Evolutionary conservation across 2,329 filamentous ascomycete genomes (phyloP).

Genomic region (Hypoxylon sp.): DNA sequence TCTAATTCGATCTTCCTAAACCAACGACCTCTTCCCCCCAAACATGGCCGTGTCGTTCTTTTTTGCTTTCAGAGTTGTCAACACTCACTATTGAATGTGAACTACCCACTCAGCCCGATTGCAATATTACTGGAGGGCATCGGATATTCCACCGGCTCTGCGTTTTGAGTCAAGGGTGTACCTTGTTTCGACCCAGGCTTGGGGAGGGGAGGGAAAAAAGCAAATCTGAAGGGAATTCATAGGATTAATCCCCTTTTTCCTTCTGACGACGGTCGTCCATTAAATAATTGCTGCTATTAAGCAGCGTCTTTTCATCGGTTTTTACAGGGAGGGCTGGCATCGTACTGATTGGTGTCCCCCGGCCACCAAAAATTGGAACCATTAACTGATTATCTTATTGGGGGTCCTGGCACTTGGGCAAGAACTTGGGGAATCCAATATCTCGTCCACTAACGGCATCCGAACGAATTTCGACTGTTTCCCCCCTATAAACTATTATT

Average conservation of each 20-base stretch:
- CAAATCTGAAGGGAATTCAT: slow-evolving; percentile 32
- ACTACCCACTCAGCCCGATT: slow-evolving; percentile 10
- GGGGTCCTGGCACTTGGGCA: slow-evolving; percentile 22
- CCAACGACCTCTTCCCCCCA: slow-evolving; percentile 19
- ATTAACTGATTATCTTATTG: slow-evolving; percentile 43
- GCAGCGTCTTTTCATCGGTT: slow-evolving; percentile 21
- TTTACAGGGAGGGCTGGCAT: slow-evolving; percentile 36
- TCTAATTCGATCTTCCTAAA: slow-evolving; percentile 5
- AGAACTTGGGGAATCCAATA: slow-evolving; percentile 29
- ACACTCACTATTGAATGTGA: slow-evolving; percentile 30
- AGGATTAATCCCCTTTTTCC: slow-evolving; percentile 29
- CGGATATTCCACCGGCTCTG: slow-evolving; percentile 22
- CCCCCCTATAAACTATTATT: slow-evolving; percentile 11
- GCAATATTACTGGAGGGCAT: slow-evolving; percentile 19
- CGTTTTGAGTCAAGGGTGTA: slow-evolving; percentile 38
- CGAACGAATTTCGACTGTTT: slow-evolving; percentile 27
- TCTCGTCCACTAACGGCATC: slow-evolving; percentile 30
- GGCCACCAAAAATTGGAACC: slow-evolving; percentile 41
- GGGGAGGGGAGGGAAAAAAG: slow-evolving; percentile 35
- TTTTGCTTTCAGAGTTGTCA: slow-evolving; percentile 29
- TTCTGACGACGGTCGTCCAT: slow-evolving; percentile 27
- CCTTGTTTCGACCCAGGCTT: slow-evolving; percentile 34
- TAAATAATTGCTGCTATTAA: slow-evolving; percentile 35
- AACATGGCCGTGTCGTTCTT: slow-evolving; percentile 36
- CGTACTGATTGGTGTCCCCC: slow-evolving; percentile 38